Evolutionary conservation across 2,329 filamentous ascomycete species (phyloP), one percentile per base, ranked within the genome.

Genomic region (Ophiostoma piceae): DNA sequence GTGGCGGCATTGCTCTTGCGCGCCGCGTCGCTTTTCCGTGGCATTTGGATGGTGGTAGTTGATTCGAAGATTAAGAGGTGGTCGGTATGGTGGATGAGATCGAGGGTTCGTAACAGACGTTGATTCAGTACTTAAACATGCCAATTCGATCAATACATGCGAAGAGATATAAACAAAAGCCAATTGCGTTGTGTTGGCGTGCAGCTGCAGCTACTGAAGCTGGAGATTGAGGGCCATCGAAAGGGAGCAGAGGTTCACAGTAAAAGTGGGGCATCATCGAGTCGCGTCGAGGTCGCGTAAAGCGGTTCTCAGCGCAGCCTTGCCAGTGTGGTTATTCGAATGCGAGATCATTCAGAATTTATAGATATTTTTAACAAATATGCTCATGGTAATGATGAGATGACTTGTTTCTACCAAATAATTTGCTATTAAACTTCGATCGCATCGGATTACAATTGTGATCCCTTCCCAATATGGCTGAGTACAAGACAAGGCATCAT

Each of bases 1-100:
- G 75, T 69, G 5, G 68, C 79, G 80, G 79, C 80, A 73, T 84
- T 81, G 79, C 80, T 82, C 72, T 78, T 80, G 72, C 79, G 80
- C 60, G 78, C 73, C 73, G 43, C 75, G 74, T 86, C 84, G 73
- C 82, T 84, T 77, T 88, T 88, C 68, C 83, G 82, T 66, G 85
- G 84, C 86, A 88, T 87, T 47, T n/a, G 43, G 43, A 47, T 22
- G 9, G 51, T 8, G n/a, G 51, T 26, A 5, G 51, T 2, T 26
- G 2, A 11, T 14, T 41, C 11, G 39, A 41, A 9, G n/a, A 22
- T 3, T 35, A 8, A 6, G 4, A 35, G 4, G 51, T 2, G 8
- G 51, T 57, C 22, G 51, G 12, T 16, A n/a, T n/a, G 7, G 51
- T 57, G 51, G n/a, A 12, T 57, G 51, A n/a, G 19, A 7, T n/a